Evolutionary conservation across 805 yeast species (phyloP).

Genomic region (Ogataea populi-albae): DNA sequence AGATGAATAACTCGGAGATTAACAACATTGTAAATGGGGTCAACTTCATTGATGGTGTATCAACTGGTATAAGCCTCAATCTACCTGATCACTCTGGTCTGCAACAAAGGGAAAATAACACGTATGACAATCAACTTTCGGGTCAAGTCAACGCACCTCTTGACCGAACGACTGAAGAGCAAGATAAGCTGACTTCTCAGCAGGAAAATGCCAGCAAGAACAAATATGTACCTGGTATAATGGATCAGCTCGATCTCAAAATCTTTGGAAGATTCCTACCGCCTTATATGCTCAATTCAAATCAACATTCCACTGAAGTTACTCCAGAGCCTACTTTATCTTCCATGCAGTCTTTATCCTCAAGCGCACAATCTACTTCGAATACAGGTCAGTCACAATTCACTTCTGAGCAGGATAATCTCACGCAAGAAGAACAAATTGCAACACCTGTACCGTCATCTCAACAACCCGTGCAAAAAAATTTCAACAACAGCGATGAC

Average conservation of each 20-base stretch:
- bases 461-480: conserved; percentile 2
- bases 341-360: background rate
- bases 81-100: conserved; percentile 14
- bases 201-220: conserved; percentile 11
- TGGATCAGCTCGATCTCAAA: conserved; percentile 82
- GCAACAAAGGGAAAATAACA: conserved; percentile 1
- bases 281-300: conserved; percentile 67
- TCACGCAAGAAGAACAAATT: no score
- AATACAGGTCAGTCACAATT: no score
- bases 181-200: conserved; percentile 8
- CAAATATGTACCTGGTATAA: conserved; percentile 72
- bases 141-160: conserved; percentile 1
- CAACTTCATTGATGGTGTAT: conserved; percentile 34
- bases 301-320: conserved; percentile 11
- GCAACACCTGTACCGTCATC: no score
- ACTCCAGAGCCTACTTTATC: conserved; percentile 15
- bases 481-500: conserved; percentile 2
- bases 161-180: background rate
- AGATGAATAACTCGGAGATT: conserved; percentile 20
- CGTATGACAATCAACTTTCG: conserved; percentile 5
- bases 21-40: conserved; percentile 30
- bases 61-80: conserved; percentile 32
- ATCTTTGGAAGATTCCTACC: conserved; percentile 81
- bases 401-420: no score
- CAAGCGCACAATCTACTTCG: no score